These are phyloP conservation scores for Neurospora sp. DNA, from an alignment of 495 filamentous ascomycete genomes.

Conservation along the genomic window DNA sequence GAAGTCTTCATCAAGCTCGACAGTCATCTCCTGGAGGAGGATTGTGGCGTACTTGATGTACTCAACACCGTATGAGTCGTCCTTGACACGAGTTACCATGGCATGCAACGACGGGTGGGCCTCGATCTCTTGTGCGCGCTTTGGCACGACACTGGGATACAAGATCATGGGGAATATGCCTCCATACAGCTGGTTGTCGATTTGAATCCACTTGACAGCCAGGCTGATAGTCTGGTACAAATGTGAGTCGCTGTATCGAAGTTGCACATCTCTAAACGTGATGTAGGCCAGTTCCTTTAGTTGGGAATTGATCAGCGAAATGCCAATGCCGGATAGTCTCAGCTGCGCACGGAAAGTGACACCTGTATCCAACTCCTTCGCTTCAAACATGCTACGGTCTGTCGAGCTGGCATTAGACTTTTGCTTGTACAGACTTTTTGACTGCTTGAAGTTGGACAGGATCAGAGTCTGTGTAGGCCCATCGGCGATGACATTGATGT, in stretches of 20 bases:
- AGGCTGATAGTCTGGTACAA: slow-evolving; percentile 84
- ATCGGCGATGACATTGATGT: slow-evolving; percentile 89
- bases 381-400: slow-evolving; percentile 65
- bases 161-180: slow-evolving; percentile 96
- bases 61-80: slow-evolving; percentile 93
- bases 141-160: slow-evolving; percentile 97
- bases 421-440: slow-evolving; percentile 90
- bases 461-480: slow-evolving; percentile 92
- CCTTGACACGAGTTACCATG: slow-evolving; percentile 88
- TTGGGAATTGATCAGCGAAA: slow-evolving; percentile 88
- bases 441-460: slow-evolving; percentile 86
- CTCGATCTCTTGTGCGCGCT: slow-evolving; percentile 94
- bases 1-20: slow-evolving; percentile 97
- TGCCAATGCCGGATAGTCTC: slow-evolving; percentile 78
- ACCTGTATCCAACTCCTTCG: slow-evolving; percentile 79
- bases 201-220: slow-evolving; percentile 95
- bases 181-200: slow-evolving; percentile 97
- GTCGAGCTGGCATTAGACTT: slow-evolving; percentile 52
- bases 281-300: slow-evolving; percentile 87
- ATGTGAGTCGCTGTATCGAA: slow-evolving; percentile 85
- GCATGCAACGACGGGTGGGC: slow-evolving; percentile 89
- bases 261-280: slow-evolving; percentile 84
- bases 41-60: slow-evolving; percentile 98
- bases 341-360: slow-evolving; percentile 83
- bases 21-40: slow-evolving; percentile 92